phyloP scores from a whole-genome alignment of 1,139 yeast species.

The Arxiozyma telluris region DNA sequence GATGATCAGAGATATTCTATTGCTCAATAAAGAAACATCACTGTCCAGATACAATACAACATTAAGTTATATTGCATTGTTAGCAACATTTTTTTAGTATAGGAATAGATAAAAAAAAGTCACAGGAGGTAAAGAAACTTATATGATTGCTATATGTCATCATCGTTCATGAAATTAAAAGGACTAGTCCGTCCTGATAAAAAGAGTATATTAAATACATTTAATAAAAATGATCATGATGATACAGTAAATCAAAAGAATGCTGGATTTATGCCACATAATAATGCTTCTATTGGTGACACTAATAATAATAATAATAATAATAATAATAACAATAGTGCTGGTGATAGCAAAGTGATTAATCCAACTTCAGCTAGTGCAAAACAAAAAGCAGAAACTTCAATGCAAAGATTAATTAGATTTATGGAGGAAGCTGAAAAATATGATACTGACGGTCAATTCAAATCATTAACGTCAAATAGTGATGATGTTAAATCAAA shows the following conservation, averaged over 20 bases:
- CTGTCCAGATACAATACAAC: too few species aligned
- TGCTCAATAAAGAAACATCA: too few species aligned
- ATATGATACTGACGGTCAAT: background rate
- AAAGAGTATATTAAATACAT: background rate
- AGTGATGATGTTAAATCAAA: background rate
- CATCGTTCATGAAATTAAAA: background rate
- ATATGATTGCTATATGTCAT: background rate
- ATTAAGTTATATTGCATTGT: too few species aligned
- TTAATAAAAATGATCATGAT: background rate
- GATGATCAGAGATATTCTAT: too few species aligned
- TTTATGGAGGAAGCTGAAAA: slow-evolving; percentile 1
- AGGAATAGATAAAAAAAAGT: too few species aligned
- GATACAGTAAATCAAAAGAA: background rate
- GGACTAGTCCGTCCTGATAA: background rate
- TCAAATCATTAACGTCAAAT: background rate
- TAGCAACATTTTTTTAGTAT: too few species aligned
- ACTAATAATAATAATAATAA: too few species aligned
- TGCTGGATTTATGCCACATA: background rate
- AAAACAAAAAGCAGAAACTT: background rate
- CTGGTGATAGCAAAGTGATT: too few species aligned
- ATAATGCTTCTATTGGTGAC: background rate
- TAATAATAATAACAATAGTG: too few species aligned
- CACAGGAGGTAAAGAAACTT: background rate
- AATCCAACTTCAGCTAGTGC: too few species aligned
- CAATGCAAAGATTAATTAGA: background rate